These are phyloP conservation scores for Maudiozyma pseudohumilis DNA, from an alignment of 805 yeast species.

Conservation along the genomic window DNA sequence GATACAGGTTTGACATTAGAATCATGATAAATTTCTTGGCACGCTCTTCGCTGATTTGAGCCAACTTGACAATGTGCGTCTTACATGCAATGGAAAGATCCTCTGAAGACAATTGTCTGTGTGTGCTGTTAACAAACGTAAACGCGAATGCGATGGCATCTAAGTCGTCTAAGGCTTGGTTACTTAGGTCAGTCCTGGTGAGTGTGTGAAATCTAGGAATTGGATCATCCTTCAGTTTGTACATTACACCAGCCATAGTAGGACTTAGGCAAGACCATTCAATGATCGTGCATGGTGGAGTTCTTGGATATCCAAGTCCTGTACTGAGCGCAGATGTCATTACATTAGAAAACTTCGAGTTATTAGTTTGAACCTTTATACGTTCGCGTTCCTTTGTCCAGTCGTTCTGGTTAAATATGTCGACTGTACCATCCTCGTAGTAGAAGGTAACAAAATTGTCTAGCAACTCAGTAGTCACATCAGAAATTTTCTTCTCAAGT, in stretches of 20 bases:
- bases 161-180: constrained; percentile 13
- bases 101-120: constrained; percentile 28
- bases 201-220: constrained; percentile 16
- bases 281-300: constrained; percentile 15
- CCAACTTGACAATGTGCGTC: constrained; percentile 18
- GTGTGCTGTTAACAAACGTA: constrained; percentile 28
- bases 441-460: constrained; percentile 22
- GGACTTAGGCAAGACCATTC: constrained; percentile 30
- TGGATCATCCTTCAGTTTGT: constrained; percentile 12
- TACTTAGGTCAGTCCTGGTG: constrained; percentile 9
- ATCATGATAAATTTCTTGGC: constrained; percentile 22
- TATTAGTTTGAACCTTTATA: constrained; percentile 12
- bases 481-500: constrained; percentile 12
- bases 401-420: constrained; percentile 18
- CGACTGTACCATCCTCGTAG: constrained; percentile 17
- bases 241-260: constrained; percentile 25
- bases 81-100: constrained; percentile 30
- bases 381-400: constrained; percentile 23
- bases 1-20: constrained; percentile 21
- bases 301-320: constrained; percentile 20
- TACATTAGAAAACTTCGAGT: constrained; percentile 19
- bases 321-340: constrained; percentile 25
- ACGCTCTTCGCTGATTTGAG: constrained; percentile 15
- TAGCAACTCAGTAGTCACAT: constrained; percentile 21
- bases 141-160: constrained; percentile 28